Evolutionary conservation across 306 rosid genomes (phyloP), one percentile per base, ranked within the genome.

Genomic region (Cyclanthera cordifolia): DNA sequence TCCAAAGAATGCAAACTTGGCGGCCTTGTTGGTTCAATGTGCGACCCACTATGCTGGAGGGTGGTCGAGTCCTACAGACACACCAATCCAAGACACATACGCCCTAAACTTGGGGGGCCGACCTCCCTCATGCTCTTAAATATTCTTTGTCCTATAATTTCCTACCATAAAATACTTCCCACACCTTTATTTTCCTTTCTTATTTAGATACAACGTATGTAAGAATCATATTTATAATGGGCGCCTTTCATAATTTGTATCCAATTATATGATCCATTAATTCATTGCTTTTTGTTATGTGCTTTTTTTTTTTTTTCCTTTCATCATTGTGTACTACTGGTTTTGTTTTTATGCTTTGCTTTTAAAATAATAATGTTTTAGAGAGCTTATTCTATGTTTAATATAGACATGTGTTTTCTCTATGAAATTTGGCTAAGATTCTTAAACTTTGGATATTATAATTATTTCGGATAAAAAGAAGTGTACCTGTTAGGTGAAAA

Each of bases 21-120:
- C 25, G 48, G 54, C 77, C 69, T 73, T 57, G 55, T 34, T 70
- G 71, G 74, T 19, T 53, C 51, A 70, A 73, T 75, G 83, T 80
- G 72, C 80, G 77, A 75, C 81, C 89, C 85, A 85, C 72, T 54
- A 73, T 84, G 83, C 75, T n/a, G n/a, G 85, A 83, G 84, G 87
- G 70, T 67, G 46, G 27, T 43, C 19, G 49, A 61, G 68, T 61
- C 68, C 68, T 61, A 61, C 68, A 58, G 14, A 56, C 64, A 56
- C 64, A 56, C 63, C 17, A 27, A 56, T 28, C 64, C 28, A 20
- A 34, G 71, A 39, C 54, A 45, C 39, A 66, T 12, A 43, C 15
- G 25, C 39, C 55, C 71, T 24, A 25, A 3, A 67, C 55, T 21
- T 45, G 24, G 54, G 54, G 71, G 15, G 15, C 53, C 54, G 58